Conservation (phyloP, 179 eudicot genomes). For the Amaranthus tricolor region DNA sequence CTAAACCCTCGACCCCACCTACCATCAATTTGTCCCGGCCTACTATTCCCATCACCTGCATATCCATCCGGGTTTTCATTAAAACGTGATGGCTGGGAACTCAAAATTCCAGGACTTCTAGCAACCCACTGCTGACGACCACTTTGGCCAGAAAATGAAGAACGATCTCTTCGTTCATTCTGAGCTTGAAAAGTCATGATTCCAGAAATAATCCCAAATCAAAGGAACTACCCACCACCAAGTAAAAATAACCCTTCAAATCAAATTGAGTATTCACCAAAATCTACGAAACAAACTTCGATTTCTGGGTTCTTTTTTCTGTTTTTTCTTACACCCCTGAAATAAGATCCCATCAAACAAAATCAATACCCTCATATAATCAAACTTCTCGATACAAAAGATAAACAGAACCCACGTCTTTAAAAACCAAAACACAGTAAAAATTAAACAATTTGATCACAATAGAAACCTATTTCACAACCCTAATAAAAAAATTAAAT, state of each 20-base stretch:
- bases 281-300: slow-evolving; percentile 8
- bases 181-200: slow-evolving; percentile 67
- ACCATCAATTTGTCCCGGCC: slow-evolving; percentile 21
- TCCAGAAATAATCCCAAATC: slow-evolving; percentile 8
- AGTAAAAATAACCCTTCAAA: slow-evolving; percentile 5
- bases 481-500: not conserved
- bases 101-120: slow-evolving; percentile 28
- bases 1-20: slow-evolving; percentile 26
- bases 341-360: not conserved
- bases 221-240: not conserved
- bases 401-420: slow-evolving; percentile 6
- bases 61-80: slow-evolving; percentile 23
- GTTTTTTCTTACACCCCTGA: slow-evolving; percentile 1
- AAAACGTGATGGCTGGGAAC: slow-evolving; percentile 16
- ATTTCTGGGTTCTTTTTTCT: slow-evolving; percentile 10
- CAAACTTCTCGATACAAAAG: not conserved
- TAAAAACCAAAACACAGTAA: not conserved
- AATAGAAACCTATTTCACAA: not conserved
- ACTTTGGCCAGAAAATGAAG: slow-evolving; percentile 39
- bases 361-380: slow-evolving; percentile 11
- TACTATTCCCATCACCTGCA: slow-evolving; percentile 29
- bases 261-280: slow-evolving; percentile 3
- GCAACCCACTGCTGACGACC: slow-evolving; percentile 72
- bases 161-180: slow-evolving; percentile 50
- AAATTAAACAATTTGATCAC: not conserved